Conservation (phyloP, 768 basidiomycete genomes). For the Cyclocybe cylindracea region DNA sequence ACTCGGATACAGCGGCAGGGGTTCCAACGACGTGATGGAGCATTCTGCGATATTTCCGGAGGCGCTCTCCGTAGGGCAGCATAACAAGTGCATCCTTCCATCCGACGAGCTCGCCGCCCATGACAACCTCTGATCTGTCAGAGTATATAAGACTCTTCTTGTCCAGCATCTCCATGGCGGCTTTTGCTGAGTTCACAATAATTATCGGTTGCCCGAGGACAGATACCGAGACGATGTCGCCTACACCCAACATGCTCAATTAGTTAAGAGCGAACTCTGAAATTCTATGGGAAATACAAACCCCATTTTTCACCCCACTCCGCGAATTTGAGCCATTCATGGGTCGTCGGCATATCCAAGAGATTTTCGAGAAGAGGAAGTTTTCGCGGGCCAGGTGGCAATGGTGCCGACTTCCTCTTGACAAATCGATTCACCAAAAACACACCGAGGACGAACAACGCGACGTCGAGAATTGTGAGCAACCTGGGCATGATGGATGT, state of each 20-base stretch:
- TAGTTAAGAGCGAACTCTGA: background rate
- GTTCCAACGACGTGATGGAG: conserved; percentile 45
- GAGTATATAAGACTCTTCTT: conserved; percentile 55
- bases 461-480: conserved; percentile 17
- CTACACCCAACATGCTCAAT: conserved; percentile 20
- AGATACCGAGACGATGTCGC: conserved; percentile 44
- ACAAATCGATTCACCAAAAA: conserved; percentile 21
- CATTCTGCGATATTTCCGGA: conserved; percentile 40
- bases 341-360: conserved; percentile 46
- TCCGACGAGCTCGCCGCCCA: conserved; percentile 44
- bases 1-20: conserved; percentile 34
- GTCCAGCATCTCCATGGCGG: conserved; percentile 51
- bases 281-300: conserved; percentile 9
- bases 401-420: conserved; percentile 16
- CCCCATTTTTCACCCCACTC: conserved; percentile 50
- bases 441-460: conserved; percentile 11
- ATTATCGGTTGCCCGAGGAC: conserved; percentile 48
- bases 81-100: conserved; percentile 39
- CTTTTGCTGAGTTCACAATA: conserved; percentile 40
- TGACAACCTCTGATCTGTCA: conserved; percentile 47
- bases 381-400: conserved; percentile 48
- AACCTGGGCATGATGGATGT: background rate
- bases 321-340: conserved; percentile 46
- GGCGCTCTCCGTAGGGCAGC: conserved; percentile 38
- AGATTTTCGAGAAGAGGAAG: conserved; percentile 49